Evolutionary conservation across 305 asterid species (phyloP).

Genomic region (Fraxinus sp.): DNA sequence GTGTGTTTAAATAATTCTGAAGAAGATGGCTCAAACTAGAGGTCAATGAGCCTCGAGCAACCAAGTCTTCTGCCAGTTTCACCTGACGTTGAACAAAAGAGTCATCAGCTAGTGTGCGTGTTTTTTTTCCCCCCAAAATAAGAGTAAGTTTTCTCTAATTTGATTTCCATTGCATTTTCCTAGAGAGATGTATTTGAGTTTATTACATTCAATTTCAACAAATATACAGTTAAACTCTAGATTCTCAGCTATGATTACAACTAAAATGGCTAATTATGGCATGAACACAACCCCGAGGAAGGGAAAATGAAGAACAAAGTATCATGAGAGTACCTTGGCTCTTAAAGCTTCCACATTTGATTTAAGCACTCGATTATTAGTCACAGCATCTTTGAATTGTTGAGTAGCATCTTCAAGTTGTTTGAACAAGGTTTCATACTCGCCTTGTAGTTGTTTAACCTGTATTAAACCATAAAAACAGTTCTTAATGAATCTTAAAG

Average conservation of each 20-base stretch:
- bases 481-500: neutral
- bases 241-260: neutral
- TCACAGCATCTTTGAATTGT: conserved; percentile 42
- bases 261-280: neutral
- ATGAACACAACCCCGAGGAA: neutral
- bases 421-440: conserved; percentile 39
- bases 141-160: neutral
- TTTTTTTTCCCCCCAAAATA: neutral
- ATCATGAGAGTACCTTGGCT: conserved; percentile 38
- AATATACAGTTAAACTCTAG: neutral
- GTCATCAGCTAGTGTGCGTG: neutral
- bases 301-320: neutral
- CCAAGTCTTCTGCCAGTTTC: conserved; percentile 87
- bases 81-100: conserved; percentile 40
- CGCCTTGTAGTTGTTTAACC: conserved; percentile 46
- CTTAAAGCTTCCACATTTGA: conserved; percentile 45
- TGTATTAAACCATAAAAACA: neutral
- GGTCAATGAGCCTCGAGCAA: conserved; percentile 73
- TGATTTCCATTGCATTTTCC: neutral
- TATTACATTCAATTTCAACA: neutral
- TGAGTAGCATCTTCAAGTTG: conserved; percentile 39
- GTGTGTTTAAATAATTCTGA: conserved; percentile 58
- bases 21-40: conserved; percentile 80
- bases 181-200: neutral
- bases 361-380: conserved; percentile 49